Evolutionary conservation across 164 flowering plant genomes (phyloP).

Genomic region (Tetracentron sinense): DNA sequence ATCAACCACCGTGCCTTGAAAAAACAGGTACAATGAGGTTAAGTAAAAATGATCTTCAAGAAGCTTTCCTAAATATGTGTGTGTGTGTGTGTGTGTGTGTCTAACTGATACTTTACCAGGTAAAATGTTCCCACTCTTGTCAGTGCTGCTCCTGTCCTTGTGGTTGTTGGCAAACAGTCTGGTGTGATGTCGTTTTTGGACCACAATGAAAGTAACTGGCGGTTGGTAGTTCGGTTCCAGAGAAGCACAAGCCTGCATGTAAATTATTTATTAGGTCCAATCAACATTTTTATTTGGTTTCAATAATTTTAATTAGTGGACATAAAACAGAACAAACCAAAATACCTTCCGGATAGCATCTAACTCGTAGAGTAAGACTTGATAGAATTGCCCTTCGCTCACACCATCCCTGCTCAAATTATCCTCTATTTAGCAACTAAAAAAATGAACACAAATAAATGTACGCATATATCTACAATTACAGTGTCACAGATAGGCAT

Average conservation of each 20-base stretch:
- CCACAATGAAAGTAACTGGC: conserved; percentile 84
- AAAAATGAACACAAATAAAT: too few relatives aligned
- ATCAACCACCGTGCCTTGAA: conserved; percentile 89
- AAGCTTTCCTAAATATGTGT: too few relatives aligned
- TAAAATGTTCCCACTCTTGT: conserved; percentile 80
- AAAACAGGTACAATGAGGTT: not conserved
- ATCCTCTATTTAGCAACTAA: not conserved
- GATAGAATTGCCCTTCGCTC: conserved; percentile 90
- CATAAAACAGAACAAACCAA: not conserved
- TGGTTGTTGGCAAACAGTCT: conserved; percentile 77
- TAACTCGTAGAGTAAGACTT: conserved; percentile 77
- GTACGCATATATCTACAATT: too few relatives aligned
- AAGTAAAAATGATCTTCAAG: not conserved
- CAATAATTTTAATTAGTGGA: not conserved
- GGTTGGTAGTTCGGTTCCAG: conserved; percentile 84
- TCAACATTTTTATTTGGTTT: not conserved
- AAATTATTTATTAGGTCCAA: not conserved
- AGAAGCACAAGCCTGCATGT: conserved; percentile 83
- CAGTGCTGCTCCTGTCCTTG: conserved; percentile 58
- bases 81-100: too few relatives aligned
- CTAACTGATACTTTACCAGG: conserved; percentile 58
- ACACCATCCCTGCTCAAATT: conserved; percentile 77
- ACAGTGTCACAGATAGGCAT: not conserved
- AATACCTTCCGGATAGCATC: conserved; percentile 83
- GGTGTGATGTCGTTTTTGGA: conserved; percentile 92